These are phyloP conservation scores for Talaromyces liani DNA, from an alignment of 495 filamentous ascomycete species.

Conservation along the genomic window DNA sequence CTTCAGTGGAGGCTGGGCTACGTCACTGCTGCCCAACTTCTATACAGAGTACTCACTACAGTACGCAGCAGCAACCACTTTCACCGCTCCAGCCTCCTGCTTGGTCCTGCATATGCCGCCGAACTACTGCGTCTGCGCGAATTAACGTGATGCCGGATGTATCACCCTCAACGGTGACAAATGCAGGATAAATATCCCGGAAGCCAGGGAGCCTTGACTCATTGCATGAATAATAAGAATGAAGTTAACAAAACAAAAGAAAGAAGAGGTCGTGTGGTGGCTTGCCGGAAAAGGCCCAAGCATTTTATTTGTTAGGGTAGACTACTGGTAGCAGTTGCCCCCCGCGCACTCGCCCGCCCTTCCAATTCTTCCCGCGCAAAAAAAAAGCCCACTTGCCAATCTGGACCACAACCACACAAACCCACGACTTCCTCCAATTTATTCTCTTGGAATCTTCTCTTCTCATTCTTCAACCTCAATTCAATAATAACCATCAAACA, in stretches of 20 bases:
- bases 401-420: not conserved
- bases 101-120: not conserved
- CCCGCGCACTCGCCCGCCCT: not conserved
- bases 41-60: not conserved
- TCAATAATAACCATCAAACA: not conserved
- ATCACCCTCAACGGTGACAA: not conserved
- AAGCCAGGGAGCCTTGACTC: not conserved
- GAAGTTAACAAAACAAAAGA: not conserved
- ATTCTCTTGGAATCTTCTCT: not conserved
- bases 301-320: not conserved
- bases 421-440: not conserved
- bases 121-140: not conserved
- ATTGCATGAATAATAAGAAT: not conserved
- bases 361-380: not conserved
- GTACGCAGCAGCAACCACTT: not conserved
- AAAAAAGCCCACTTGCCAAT: not conserved
- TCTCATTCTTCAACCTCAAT: not conserved
- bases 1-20: not conserved
- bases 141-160: not conserved
- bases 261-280: slow-evolving; percentile 1
- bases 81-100: not conserved
- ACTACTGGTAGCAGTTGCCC: not conserved
- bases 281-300: slow-evolving; percentile 1
- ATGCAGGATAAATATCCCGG: not conserved
- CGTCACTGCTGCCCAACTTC: not conserved